Base-by-base conservation (phyloP, 371 early-diverging fungal species). In the Lichtheimia ornata region DNA sequence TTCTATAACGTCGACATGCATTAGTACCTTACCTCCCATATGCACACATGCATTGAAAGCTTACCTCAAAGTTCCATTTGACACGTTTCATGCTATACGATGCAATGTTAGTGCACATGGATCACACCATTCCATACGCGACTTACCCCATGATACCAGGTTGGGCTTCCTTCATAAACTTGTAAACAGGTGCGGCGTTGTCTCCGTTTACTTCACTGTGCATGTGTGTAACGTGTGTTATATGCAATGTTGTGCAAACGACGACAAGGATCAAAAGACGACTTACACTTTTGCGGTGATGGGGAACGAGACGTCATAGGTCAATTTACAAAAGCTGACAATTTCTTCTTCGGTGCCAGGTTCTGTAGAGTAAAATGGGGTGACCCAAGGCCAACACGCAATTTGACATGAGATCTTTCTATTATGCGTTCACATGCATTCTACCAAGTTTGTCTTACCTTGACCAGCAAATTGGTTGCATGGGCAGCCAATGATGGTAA, bases 391-490 rank as follows among this genome's bases (percentile, higher is more conserved):
- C 9, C 35, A 11, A 2, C 11, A 35, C 11, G 35, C 6, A 35
- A 35, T 35, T 28, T 28, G 28, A 28, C 28, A 28, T 28, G 28
- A 4, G 35, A 2, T 35, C 1, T 35, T 9, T 35, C 9, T 28
- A 28, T 28, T 35, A 35, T 35, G 35, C 35, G 11, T 35, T 35
- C 35, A 35, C 35, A 35, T 35, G 35, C 35, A 11, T 35, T 35
- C 9, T 35, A 11, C 35, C 35, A 35, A 9, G 11, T 35, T 35
- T 35, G 35, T 35, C 25, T 49, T 69, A 83, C 92, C 95, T 79
- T 97, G 97, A 42, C 71, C 71, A 11, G 84, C 83, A 69, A 96
- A 94, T 78, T 94, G 94, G 68, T 94, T 96, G 64, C 94, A 93
- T 28, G 98, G 98, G 64, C 94, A 95, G 13, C 91, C 92, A 50